phyloP scores from a whole-genome alignment of 208 protist species.

The Crithidia brevicula region DNA sequence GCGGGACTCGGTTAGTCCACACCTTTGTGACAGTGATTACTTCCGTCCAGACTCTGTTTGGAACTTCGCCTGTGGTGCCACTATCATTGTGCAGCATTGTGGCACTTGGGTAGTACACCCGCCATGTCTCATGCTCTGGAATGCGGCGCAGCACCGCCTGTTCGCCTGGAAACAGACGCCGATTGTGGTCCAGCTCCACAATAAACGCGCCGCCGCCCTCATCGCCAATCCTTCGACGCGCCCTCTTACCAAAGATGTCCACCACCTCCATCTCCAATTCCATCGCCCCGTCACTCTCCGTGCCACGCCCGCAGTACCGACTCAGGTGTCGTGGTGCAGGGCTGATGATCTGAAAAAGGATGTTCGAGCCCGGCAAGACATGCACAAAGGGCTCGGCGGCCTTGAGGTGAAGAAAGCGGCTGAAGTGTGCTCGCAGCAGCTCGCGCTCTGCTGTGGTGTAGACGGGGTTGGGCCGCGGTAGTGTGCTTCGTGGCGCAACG shows the following conservation, averaged over 20 bases:
- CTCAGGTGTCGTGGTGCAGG: slow-evolving; percentile 2
- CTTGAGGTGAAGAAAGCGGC: neutral
- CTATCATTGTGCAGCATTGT: neutral
- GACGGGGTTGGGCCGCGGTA: neutral
- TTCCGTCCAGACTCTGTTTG: slow-evolving; percentile 20
- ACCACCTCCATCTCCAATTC: neutral
- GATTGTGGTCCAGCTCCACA: slow-evolving; percentile 4
- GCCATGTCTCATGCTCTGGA: slow-evolving; percentile 57
- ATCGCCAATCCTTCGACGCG: neutral
- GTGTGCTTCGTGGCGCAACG: too few relatives aligned
- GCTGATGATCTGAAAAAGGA: slow-evolving; percentile 3
- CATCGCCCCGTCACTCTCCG: neutral
- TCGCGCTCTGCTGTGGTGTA: neutral
- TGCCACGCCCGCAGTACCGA: slow-evolving; percentile 1
- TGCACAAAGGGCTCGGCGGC: slow-evolving; percentile 10
- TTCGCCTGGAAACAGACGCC: slow-evolving; percentile 26
- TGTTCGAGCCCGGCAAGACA: neutral
- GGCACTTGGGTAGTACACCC: slow-evolving; percentile 31
- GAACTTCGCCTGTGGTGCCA: neutral
- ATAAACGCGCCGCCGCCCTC: slow-evolving; percentile 6
- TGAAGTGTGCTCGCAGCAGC: slow-evolving; percentile 2
- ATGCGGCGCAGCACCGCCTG: slow-evolving; percentile 48
- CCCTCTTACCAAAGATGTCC: slow-evolving; percentile 3
- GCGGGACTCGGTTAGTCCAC: slow-evolving; percentile 9
- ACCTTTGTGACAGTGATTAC: slow-evolving; percentile 45